Conservation (phyloP, 352 stramenopile genomes). For the Globisporangium camurandrum region DNA sequence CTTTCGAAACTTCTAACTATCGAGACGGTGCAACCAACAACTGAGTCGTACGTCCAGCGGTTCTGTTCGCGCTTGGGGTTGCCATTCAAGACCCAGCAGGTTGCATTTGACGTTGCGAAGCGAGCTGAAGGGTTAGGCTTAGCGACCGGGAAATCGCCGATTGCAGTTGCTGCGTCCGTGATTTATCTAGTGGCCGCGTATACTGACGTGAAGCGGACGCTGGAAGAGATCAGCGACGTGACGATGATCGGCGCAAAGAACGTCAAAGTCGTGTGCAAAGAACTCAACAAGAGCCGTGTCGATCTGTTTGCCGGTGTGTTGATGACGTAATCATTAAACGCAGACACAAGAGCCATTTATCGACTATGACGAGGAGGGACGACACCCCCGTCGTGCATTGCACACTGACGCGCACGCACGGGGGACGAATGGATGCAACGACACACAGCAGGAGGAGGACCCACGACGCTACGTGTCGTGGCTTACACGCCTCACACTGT, state of each 20-base stretch:
- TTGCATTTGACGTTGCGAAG: constrained; percentile 69
- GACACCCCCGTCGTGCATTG: no score
- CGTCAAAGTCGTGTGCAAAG: constrained; percentile 82
- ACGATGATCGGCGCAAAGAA: constrained; percentile 79
- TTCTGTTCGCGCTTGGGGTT: constrained; percentile 70
- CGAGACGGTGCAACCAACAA: constrained; percentile 61
- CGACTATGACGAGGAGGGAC: no score
- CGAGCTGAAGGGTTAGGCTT: constrained; percentile 60
- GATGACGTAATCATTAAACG: constrained; percentile 45
- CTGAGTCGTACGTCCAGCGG: constrained; percentile 67
- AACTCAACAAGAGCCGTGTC: constrained; percentile 78
- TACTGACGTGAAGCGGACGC: constrained; percentile 69
- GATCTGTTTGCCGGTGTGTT: constrained; percentile 71
- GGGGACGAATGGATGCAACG: no score
- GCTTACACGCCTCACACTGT: no score
- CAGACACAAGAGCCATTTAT: no score
- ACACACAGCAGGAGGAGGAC: no score
- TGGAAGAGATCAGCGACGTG: constrained; percentile 77
- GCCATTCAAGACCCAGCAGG: constrained; percentile 70
- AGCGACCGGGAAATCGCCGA: constrained; percentile 60
- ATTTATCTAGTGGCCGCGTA: constrained; percentile 81
- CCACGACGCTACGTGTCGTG: no score
- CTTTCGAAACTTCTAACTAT: constrained; percentile 45
- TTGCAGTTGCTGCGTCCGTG: constrained; percentile 64
- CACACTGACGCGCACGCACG: no score